These are phyloP conservation scores for Microcera coccophila DNA, from an alignment of 2,329 filamentous ascomycete genomes.

Conservation along the genomic window DNA sequence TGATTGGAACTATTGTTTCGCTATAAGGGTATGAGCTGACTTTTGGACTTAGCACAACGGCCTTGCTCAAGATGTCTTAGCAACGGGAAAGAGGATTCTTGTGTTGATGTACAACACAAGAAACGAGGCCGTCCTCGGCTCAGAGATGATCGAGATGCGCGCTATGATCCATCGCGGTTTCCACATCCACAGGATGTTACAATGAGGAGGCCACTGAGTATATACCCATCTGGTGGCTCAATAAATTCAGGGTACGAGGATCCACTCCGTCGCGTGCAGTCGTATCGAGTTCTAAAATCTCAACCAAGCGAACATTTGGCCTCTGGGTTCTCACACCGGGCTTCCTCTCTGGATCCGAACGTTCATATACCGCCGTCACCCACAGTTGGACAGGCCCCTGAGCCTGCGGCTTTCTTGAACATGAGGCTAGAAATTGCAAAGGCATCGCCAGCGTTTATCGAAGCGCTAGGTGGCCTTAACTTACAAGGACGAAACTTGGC, in stretches of 20 bases:
- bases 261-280: constrained; percentile 42
- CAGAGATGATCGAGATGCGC: constrained; percentile 64
- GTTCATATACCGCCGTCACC: constrained; percentile 45
- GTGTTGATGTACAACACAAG: constrained; percentile 81
- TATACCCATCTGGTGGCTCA: constrained; percentile 46
- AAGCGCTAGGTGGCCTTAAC: constrained; percentile 49
- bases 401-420: constrained; percentile 56
- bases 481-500: constrained; percentile 48
- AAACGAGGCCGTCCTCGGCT: constrained; percentile 75
- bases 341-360: constrained; percentile 46
- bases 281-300: constrained; percentile 54
- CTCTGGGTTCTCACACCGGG: constrained; percentile 50
- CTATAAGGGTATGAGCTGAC: too few species aligned
- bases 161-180: constrained; percentile 52
- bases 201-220: constrained; percentile 47
- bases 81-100: constrained; percentile 76
- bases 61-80: constrained; percentile 74
- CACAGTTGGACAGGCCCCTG: constrained; percentile 39
- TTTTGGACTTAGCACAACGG: constrained; percentile 55
- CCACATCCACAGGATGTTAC: constrained; percentile 44
- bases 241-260: constrained; percentile 45
- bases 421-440: constrained; percentile 57
- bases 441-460: constrained; percentile 52
- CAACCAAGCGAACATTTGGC: constrained; percentile 47
- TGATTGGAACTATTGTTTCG: too few species aligned